These are phyloP conservation scores for Leccinum rimulosum DNA, from an alignment of 768 basidiomycete species.

Conservation along the genomic window DNA sequence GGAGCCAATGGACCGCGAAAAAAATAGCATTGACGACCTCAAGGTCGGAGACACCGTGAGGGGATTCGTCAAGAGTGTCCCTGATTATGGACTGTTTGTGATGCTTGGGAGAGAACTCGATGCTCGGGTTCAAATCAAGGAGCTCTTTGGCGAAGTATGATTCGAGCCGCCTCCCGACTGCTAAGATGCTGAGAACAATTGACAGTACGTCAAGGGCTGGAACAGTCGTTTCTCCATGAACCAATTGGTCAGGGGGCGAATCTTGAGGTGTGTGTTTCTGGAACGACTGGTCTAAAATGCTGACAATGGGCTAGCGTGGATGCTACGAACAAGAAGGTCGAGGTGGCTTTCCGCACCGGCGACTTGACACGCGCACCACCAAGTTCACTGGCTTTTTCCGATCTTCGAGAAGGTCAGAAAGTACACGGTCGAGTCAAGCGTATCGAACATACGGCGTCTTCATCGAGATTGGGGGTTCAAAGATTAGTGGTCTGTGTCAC, in stretches of 20 bases:
- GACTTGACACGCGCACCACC: conserved; percentile 42
- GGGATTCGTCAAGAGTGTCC: conserved; percentile 87
- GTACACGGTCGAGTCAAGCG: conserved; percentile 76
- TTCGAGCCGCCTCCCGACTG: background rate
- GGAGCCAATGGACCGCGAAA: conserved; percentile 64
- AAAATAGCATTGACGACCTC: conserved; percentile 57
- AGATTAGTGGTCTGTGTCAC: conserved; percentile 88
- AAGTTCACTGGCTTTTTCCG: conserved; percentile 41
- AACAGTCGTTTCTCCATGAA: conserved; percentile 73
- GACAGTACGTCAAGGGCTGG: conserved; percentile 94
- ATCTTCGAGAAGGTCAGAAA: conserved; percentile 78
- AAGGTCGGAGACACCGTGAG: conserved; percentile 73
- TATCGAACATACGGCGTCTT: conserved; percentile 91
- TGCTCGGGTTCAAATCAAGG: conserved; percentile 89
- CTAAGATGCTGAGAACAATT: conserved; percentile 10
- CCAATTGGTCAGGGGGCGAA: conserved; percentile 84
- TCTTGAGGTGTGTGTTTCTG: conserved; percentile 58
- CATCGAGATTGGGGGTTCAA: conserved; percentile 84
- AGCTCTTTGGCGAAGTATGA: conserved; percentile 81
- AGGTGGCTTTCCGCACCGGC: conserved; percentile 81
- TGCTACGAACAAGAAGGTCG: conserved; percentile 70
- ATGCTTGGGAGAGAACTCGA: conserved; percentile 80
- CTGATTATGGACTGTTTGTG: conserved; percentile 90
- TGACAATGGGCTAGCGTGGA: conserved; percentile 56
- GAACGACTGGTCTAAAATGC: background rate